Evolutionary conservation across 75 land plant genomes (phyloP), one percentile per base, ranked within the genome.

Genomic region (Selaginella moellendorffii): DNA sequence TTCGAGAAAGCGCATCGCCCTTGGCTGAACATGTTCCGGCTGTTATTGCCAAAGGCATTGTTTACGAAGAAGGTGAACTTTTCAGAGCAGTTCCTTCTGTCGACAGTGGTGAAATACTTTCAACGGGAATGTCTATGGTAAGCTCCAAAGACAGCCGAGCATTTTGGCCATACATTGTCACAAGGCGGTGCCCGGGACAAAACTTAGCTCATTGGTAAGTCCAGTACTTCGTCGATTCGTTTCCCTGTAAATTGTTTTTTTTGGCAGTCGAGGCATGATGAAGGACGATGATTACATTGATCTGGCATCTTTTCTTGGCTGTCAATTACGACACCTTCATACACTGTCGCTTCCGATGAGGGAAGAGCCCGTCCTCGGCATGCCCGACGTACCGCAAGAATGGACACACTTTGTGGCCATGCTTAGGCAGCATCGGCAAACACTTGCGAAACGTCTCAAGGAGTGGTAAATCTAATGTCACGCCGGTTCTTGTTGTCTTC

Each of bases 151-250:
- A 52, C 20, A 51, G 27, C 64, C 25, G 29, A 18, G 36, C 17
- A 0, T 67, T 82, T 24, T 92, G 86, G 85, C 99, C 99, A n/a
- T 95, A 82, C 65, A 25, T 95, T 46, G 69, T 95, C 63, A 79
- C 82, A 29, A 82, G 71, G 61, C 69, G 88, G 46, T 95, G 97
- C 74, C 74, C 77, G 52, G 99, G 97, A 42, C 71, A 81, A 63
- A 81, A 82, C 46, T 75, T 86, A 75, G 83, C 84, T 31, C 68
- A 82, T 12, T 18, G 78, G 99, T 90, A 80, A 79, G 62, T 27
- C 24, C 25, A n/a, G 26, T 21, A 63, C 26, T 59, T 25, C 19
- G 28, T 67, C 46, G 46, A 36, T 5, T 36, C 46, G 5, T 36
- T 36, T 36, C 14, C 9, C 8, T 56, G 59, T 56, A 5, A 8